phyloP scores from a whole-genome alignment of 495 filamentous ascomycete species.

The Penicillium riverlandense region DNA sequence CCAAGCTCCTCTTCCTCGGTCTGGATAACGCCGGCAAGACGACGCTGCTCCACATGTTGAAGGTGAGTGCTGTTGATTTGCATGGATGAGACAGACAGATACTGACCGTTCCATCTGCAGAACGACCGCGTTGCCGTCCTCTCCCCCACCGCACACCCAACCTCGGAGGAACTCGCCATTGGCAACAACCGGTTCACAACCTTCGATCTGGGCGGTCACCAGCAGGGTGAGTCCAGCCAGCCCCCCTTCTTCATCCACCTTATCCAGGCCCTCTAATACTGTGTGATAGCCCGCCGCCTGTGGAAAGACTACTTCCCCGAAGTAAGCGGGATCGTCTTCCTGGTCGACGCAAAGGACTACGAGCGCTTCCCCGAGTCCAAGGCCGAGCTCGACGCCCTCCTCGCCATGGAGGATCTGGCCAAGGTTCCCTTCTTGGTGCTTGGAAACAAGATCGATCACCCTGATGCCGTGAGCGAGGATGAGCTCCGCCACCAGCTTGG shows the following conservation, averaged over 20 bases:
- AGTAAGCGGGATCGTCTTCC: conserved; percentile 95
- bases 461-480: conserved; percentile 89
- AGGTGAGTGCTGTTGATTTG: conserved; percentile 49
- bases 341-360: conserved; percentile 94
- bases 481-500: conserved; percentile 85
- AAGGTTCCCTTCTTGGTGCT: conserved; percentile 95
- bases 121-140: conserved; percentile 94
- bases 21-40: conserved; percentile 99
- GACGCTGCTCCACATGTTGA: conserved; percentile 85
- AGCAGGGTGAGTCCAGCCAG: conserved; percentile 62
- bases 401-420: conserved; percentile 84
- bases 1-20: conserved; percentile 87
- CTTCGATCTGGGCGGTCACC: conserved; percentile 94
- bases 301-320: conserved; percentile 99
- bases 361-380: conserved; percentile 92
- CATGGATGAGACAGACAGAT: not conserved
- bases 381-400: conserved; percentile 88
- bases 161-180: conserved; percentile 93
- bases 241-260: not conserved
- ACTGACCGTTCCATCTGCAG: conserved; percentile 31
- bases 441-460: conserved; percentile 99
- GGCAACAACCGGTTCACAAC: conserved; percentile 96
- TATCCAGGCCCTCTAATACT: not conserved
- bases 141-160: conserved; percentile 83
- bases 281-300: conserved; percentile 70